Evolutionary conservation across 106 monocot genomes (phyloP).

Genomic region (Dioscorea alata): DNA sequence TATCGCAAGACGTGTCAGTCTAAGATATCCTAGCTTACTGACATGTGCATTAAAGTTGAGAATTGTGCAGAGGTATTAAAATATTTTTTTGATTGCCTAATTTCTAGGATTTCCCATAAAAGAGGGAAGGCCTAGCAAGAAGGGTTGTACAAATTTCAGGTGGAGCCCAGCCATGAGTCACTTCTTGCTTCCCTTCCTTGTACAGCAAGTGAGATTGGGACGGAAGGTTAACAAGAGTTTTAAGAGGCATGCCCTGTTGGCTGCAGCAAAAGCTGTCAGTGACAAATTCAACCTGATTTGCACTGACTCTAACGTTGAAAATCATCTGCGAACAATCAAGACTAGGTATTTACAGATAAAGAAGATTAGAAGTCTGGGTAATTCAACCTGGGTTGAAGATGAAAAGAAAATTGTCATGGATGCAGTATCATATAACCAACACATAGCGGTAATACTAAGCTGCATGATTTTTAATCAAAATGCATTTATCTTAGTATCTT

Average conservation of each 20-base stretch:
- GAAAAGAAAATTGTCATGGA: conserved; percentile 29
- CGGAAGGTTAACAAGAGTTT: conserved; percentile 27
- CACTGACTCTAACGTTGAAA: conserved; percentile 24
- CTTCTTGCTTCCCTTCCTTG: conserved; percentile 23
- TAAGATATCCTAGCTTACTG: too few relatives aligned
- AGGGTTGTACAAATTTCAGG: conserved; percentile 23
- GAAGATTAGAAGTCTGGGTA: conserved; percentile 13
- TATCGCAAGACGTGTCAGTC: too few relatives aligned
- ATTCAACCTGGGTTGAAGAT: conserved; percentile 11
- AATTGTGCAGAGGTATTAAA: too few relatives aligned
- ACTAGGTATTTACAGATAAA: conserved; percentile 19
- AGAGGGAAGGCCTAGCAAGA: conserved; percentile 18
- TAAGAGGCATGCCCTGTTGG: conserved; percentile 22
- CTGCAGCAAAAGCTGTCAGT: conserved; percentile 26
- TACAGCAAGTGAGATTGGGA: conserved; percentile 24
- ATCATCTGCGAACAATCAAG: conserved; percentile 33
- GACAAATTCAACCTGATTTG: conserved; percentile 23
- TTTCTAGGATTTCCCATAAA: background rate
- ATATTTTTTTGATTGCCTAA: too few relatives aligned
- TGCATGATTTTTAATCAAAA: background rate
- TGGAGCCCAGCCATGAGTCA: conserved; percentile 31
- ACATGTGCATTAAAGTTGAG: too few relatives aligned
- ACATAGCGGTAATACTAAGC: conserved; percentile 23
- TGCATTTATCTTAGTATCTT: background rate
- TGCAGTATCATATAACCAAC: conserved; percentile 3